phyloP scores from a whole-genome alignment of 352 stramenopile species.

The Chrysophaeum taylorii region DNA sequence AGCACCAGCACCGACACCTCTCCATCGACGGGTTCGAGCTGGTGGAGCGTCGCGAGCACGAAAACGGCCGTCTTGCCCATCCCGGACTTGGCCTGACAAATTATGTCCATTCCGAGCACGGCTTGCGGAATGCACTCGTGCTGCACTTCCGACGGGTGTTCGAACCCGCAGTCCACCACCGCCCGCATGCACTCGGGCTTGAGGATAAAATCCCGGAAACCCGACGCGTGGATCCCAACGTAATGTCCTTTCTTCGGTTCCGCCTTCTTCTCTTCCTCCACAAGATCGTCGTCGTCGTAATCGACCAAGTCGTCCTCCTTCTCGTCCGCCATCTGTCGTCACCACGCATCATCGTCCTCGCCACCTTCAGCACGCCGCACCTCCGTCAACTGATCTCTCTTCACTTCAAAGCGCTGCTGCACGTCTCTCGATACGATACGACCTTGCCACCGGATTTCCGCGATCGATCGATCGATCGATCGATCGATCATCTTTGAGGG shows the following conservation, averaged over 20 bases:
- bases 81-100: conserved; percentile 99
- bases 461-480: too few species aligned
- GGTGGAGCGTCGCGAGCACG: conserved; percentile 95
- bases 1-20: conserved; percentile 90
- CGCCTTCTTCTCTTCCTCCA: background rate
- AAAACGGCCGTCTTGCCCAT: conserved; percentile 99
- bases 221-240: conserved; percentile 95
- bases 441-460: too few species aligned
- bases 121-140: conserved; percentile 99
- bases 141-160: conserved; percentile 96
- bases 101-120: conserved; percentile 98
- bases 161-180: conserved; percentile 98
- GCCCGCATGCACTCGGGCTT: conserved; percentile 96
- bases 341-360: too few species aligned
- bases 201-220: conserved; percentile 99
- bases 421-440: too few species aligned
- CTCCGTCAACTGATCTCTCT: too few species aligned
- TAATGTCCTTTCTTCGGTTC: conserved; percentile 83
- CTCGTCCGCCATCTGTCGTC: conserved; percentile 10
- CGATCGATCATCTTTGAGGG: too few species aligned
- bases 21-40: conserved; percentile 64
- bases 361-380: too few species aligned
- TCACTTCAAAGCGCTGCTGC: too few species aligned
- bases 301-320: background rate
- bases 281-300: conserved; percentile 4